A percentile compares a stretch with the other conserved stretches of the same genome.
Evolutionary conservation across 768 basidiomycete species (phyloP).

Genomic region (Hydnomerulius pinastri): DNA sequence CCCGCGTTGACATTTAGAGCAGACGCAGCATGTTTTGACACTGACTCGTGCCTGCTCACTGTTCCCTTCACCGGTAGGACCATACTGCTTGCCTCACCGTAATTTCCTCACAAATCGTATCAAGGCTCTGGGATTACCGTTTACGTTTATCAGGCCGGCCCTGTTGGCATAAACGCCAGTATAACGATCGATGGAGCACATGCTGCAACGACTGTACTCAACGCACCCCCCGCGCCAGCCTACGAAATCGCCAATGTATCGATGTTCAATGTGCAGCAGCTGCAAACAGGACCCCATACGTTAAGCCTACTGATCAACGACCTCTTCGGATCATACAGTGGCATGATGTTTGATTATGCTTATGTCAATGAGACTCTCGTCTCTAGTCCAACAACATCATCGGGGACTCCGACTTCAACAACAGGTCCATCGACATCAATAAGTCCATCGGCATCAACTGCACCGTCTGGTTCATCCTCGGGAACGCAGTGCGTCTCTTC

Average conservation of each 20-base stretch:
- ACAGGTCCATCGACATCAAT: background rate
- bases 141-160: conserved; percentile 26
- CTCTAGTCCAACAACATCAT: conserved; percentile 1
- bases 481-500: conserved; percentile 13
- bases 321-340: conserved; percentile 21
- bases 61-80: conserved; percentile 25
- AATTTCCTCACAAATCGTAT: background rate
- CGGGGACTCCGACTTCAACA: background rate
- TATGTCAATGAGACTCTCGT: conserved; percentile 21
- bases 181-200: conserved; percentile 15
- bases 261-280: conserved; percentile 26
- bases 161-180: conserved; percentile 25
- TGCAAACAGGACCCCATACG: conserved; percentile 15
- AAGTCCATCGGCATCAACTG: background rate
- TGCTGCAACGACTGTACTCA: conserved; percentile 16
- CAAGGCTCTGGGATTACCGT: conserved; percentile 24
- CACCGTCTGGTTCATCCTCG: background rate
- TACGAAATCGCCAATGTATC: conserved; percentile 23
- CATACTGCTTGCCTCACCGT: background rate
- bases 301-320: conserved; percentile 18
- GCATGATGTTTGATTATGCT: conserved; percentile 29
- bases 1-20: background rate
- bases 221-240: conserved; percentile 17
- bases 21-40: conserved; percentile 23
- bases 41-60: conserved; percentile 18